phyloP scores from a whole-genome alignment of 108 stramenopile species.

The Aurantiochytrium sp. region DNA sequence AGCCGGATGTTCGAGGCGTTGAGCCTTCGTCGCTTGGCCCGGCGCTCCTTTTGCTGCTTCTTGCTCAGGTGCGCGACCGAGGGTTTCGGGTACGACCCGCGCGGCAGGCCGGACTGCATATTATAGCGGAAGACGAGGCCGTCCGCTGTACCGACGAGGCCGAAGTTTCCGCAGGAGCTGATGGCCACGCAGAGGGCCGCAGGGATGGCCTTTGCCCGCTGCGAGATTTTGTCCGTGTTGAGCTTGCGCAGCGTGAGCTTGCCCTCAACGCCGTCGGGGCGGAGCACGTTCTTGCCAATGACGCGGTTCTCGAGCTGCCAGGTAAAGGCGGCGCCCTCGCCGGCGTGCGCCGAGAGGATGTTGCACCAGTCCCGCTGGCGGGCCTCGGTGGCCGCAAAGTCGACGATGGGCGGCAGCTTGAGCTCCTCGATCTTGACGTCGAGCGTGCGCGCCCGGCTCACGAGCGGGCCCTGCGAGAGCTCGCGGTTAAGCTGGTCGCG shows the following conservation, averaged over 20 bases:
- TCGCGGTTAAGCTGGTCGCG: slow-evolving; percentile 48
- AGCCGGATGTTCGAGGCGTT: neutral
- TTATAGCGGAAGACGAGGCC: slow-evolving; percentile 90
- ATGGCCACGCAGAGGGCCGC: neutral
- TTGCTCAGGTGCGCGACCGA: neutral
- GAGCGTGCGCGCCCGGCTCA: slow-evolving; percentile 24
- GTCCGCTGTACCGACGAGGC: slow-evolving; percentile 82
- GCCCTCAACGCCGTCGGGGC: neutral
- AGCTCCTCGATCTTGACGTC: slow-evolving; percentile 32
- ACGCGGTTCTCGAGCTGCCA: slow-evolving; percentile 19
- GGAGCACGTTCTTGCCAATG: neutral
- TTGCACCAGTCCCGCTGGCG: slow-evolving; percentile 47
- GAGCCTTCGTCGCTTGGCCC: neutral
- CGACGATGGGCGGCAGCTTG: slow-evolving; percentile 43
- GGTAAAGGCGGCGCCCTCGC: neutral
- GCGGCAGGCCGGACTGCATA: slow-evolving; percentile 77
- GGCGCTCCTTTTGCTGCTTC: neutral
- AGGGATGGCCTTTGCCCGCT: neutral
- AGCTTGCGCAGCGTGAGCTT: slow-evolving; percentile 43
- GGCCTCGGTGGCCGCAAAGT: slow-evolving; percentile 48
- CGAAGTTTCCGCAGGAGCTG: slow-evolving; percentile 63
- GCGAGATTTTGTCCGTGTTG: slow-evolving; percentile 37
- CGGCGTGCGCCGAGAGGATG: slow-evolving; percentile 34
- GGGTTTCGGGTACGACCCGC: slow-evolving; percentile 70
- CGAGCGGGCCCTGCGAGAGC: slow-evolving; percentile 42